Evolutionary conservation across 2,329 filamentous ascomycete genomes (phyloP).

Genomic region (Neofusicoccum sp.): DNA sequence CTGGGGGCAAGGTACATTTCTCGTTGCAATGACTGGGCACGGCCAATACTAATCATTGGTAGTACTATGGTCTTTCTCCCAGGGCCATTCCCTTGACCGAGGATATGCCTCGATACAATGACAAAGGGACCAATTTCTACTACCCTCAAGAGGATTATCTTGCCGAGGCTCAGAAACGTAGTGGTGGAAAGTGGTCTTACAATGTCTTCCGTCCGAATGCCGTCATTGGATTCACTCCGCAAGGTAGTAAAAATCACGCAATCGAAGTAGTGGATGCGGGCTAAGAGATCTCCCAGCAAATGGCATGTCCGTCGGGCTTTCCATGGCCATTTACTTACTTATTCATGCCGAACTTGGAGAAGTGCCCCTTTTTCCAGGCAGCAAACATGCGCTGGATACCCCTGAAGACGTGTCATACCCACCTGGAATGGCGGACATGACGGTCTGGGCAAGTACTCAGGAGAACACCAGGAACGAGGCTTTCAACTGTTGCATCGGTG

Average conservation of each 20-base stretch:
- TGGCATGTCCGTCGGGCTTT: conserved; percentile 46
- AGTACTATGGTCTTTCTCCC: too few species aligned
- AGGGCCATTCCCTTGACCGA: conserved; percentile 24
- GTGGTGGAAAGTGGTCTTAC: conserved; percentile 26
- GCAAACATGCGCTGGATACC: conserved; percentile 34
- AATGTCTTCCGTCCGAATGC: conserved; percentile 37
- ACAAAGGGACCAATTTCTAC: conserved; percentile 25
- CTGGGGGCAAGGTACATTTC: conserved; percentile 13
- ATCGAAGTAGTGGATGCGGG: background rate
- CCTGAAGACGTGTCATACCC: conserved; percentile 41
- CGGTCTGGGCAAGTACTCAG: conserved; percentile 40
- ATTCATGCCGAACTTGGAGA: conserved; percentile 39
- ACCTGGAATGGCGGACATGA: conserved; percentile 40
- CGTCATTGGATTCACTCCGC: conserved; percentile 33
- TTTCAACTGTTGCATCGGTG: conserved; percentile 48
- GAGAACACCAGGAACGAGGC: conserved; percentile 38
- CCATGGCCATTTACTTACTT: conserved; percentile 45
- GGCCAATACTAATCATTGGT: background rate
- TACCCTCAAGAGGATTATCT: conserved; percentile 26
- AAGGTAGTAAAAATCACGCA: background rate
- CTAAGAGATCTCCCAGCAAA: conserved; percentile 24
- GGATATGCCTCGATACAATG: conserved; percentile 12
- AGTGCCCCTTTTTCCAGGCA: conserved; percentile 40
- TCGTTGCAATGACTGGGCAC: background rate
- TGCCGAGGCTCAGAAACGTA: conserved; percentile 26